phyloP scores from a whole-genome alignment of 208 protist species.

The Acanthamoeba lenticulata region DNA sequence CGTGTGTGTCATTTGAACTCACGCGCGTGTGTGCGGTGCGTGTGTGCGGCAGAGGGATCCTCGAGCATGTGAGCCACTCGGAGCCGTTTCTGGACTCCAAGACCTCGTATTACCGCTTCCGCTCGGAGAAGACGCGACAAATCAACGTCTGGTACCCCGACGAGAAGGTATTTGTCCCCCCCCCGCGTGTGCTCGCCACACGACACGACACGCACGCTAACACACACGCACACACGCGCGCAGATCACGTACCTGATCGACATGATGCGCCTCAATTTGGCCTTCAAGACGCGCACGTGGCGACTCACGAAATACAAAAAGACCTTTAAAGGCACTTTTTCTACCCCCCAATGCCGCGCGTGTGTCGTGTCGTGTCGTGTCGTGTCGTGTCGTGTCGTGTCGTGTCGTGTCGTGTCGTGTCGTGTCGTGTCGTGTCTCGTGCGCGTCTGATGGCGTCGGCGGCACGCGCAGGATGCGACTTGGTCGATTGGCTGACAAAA shows the following conservation, averaged over 20 bases:
- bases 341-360: too few relatives aligned
- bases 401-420: too few relatives aligned
- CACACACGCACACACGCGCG: too few relatives aligned
- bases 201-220: too few relatives aligned
- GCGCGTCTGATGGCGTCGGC: too few relatives aligned
- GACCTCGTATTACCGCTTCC: slow-evolving; percentile 14
- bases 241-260: slow-evolving; percentile 51
- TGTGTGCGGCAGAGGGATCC: slow-evolving; percentile 44
- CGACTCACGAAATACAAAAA: slow-evolving; percentile 24
- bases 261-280: slow-evolving; percentile 39
- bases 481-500: slow-evolving; percentile 38
- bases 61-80: slow-evolving; percentile 19
- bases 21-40: background rate
- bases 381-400: too few relatives aligned
- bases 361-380: too few relatives aligned
- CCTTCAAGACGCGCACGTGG: slow-evolving; percentile 13
- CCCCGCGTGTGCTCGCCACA: too few relatives aligned
- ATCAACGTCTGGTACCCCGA: slow-evolving; percentile 18
- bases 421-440: too few relatives aligned
- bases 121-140: slow-evolving; percentile 14
- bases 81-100: slow-evolving; percentile 44
- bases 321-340: slow-evolving; percentile 35
- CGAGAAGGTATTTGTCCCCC: too few relatives aligned
- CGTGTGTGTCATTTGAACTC: background rate
- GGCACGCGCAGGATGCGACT: too few relatives aligned